Evolutionary conservation across 352 stramenopile genomes (phyloP).

Genomic region (Pythium myriotylum): DNA sequence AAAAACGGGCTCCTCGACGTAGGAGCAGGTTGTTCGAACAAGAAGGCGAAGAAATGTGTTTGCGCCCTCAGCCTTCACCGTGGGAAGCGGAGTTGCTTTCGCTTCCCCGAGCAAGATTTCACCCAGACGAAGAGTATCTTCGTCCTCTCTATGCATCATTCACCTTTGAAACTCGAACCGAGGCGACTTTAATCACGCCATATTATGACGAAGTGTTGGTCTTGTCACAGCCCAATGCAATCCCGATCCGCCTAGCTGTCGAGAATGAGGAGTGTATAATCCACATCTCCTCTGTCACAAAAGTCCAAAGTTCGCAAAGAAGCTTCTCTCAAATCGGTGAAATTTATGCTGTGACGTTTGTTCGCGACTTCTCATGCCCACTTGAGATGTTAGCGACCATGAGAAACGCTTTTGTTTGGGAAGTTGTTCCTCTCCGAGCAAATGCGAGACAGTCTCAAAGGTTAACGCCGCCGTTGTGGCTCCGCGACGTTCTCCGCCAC

Average conservation of each 20-base stretch:
- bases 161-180: conserved; percentile 32
- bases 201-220: conserved; percentile 22
- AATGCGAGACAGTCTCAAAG: neutral
- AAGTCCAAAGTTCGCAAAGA: too few species aligned
- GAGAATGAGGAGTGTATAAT: conserved; percentile 43
- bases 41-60: neutral
- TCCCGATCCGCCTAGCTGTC: conserved; percentile 33
- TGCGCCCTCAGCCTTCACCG: conserved; percentile 16
- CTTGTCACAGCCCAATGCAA: neutral
- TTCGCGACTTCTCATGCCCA: conserved; percentile 44
- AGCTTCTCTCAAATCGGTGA: neutral
- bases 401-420: conserved; percentile 44
- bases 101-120: conserved; percentile 33
- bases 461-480: conserved; percentile 41
- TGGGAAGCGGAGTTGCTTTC: conserved; percentile 18
- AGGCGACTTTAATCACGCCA: conserved; percentile 34
- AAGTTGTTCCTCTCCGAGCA: conserved; percentile 20
- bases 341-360: conserved; percentile 34
- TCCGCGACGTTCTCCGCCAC: conserved; percentile 53
- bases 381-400: conserved; percentile 32
- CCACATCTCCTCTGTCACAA: conserved; percentile 39
- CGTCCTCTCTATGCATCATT: conserved; percentile 48
- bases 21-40: neutral
- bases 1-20: neutral
- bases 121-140: conserved; percentile 49